Percentiles rank a stretch among this genome's conserved stretches.
These are phyloP conservation scores for Candida boleticola DNA, from an alignment of 805 yeast species.

Conservation along the genomic window DNA sequence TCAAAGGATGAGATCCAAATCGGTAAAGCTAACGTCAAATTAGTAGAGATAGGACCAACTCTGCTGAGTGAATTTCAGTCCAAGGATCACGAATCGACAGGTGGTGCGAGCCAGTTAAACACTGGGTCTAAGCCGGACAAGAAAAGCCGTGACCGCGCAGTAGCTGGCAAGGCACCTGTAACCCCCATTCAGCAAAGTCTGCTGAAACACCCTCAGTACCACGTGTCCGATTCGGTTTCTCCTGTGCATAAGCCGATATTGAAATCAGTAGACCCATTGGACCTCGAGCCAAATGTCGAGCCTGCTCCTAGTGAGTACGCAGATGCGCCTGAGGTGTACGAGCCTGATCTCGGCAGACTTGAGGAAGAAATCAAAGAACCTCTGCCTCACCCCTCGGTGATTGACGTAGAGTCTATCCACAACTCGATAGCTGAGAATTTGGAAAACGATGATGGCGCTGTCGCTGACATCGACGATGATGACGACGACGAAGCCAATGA, in stretches of 20 bases:
- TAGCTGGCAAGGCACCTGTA: not conserved
- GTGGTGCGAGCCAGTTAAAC: not conserved
- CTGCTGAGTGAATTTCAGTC: not conserved
- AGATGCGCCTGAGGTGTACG: not conserved
- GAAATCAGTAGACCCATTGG: not conserved
- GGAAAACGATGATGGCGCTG: not conserved
- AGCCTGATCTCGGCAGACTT: not conserved
- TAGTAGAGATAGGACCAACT: not conserved
- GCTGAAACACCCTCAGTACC: not conserved
- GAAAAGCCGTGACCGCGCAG: not conserved
- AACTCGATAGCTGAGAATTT: constrained; percentile 1
- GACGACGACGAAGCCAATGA: too few relatives aligned
- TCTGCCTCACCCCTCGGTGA: constrained; percentile 2
- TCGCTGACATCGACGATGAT: not conserved
- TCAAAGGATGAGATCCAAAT: not conserved
- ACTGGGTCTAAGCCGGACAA: not conserved
- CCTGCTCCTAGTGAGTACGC: not conserved
- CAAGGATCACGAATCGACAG: not conserved
- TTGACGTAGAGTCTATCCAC: constrained; percentile 1
- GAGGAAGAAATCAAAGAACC: constrained; percentile 5
- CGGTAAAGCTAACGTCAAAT: not conserved
- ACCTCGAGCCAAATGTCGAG: not conserved
- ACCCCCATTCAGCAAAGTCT: not conserved
- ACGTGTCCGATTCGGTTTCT: not conserved
- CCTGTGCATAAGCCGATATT: not conserved